These are phyloP conservation scores for Linum lewisii DNA, from an alignment of 345 rosid genomes.

Conservation along the genomic window DNA sequence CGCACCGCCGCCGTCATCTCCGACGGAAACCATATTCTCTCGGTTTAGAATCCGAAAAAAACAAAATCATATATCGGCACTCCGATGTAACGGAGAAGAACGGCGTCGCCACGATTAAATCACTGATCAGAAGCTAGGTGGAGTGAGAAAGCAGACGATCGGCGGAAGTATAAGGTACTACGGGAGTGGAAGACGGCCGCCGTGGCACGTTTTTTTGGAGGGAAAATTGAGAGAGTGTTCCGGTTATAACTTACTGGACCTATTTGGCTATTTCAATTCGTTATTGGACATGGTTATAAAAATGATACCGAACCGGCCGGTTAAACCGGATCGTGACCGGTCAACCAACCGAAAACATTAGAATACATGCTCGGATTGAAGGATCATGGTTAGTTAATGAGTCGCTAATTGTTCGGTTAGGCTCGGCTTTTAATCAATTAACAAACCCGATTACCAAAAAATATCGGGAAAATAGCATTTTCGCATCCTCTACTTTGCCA, in stretches of 20 bases:
- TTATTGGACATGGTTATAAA: too few species aligned
- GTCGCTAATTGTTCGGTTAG: too few species aligned
- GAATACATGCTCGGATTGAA: too few species aligned
- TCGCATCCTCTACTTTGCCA: too few species aligned
- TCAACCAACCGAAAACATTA: too few species aligned
- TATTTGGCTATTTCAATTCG: too few species aligned
- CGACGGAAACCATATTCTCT: slow-evolving; percentile 19
- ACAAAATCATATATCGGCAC: not conserved
- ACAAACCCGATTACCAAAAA: too few species aligned
- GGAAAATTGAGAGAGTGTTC: slow-evolving; percentile 17
- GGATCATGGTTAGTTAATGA: too few species aligned
- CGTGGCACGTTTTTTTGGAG: slow-evolving; percentile 27
- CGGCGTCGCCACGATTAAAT: not conserved
- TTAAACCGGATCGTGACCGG: too few species aligned
- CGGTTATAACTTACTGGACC: not conserved
- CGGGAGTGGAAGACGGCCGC: not conserved
- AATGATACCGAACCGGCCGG: too few species aligned
- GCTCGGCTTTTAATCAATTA: too few species aligned
- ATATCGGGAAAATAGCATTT: too few species aligned
- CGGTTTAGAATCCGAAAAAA: not conserved
- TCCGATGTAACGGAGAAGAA: not conserved
- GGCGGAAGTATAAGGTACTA: slow-evolving; percentile 5
- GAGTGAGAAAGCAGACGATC: not conserved
- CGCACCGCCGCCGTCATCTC: slow-evolving; percentile 4
- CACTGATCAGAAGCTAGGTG: not conserved